These are phyloP conservation scores for Nitzschia palea DNA, from an alignment of 108 stramenopile genomes.

Conservation along the genomic window DNA sequence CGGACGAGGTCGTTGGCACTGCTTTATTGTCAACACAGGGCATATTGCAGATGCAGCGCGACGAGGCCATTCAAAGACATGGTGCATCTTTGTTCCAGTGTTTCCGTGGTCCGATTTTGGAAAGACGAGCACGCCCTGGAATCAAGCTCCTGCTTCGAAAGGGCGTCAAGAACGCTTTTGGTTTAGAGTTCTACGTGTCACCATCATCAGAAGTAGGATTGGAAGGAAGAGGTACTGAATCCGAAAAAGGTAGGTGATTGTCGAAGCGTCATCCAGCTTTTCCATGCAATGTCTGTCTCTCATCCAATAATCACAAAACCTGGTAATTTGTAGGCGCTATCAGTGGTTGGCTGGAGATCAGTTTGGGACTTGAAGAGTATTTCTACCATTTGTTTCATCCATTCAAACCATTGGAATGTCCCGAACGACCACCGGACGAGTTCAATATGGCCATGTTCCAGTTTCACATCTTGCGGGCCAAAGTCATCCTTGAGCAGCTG, in stretches of 20 bases:
- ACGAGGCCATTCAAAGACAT: conserved; percentile 30
- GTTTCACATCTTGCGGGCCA: conserved; percentile 69
- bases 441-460: conserved; percentile 68
- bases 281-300: not conserved
- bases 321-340: conserved; percentile 26
- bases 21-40: conserved; percentile 67
- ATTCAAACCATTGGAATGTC: conserved; percentile 49
- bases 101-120: conserved; percentile 29
- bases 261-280: too few relatives aligned
- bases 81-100: conserved; percentile 44
- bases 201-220: not conserved
- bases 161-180: conserved; percentile 65
- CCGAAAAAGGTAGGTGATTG: not conserved
- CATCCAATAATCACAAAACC: not conserved
- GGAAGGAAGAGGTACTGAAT: conserved; percentile 33
- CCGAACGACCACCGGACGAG: conserved; percentile 55
- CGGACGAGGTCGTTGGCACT: conserved; percentile 67
- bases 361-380: conserved; percentile 65
- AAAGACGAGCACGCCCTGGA: conserved; percentile 10
- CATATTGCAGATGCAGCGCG: conserved; percentile 77
- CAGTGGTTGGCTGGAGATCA: conserved; percentile 74
- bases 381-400: conserved; percentile 46
- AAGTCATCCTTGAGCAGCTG: conserved; percentile 54
- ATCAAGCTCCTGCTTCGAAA: conserved; percentile 56
- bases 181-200: conserved; percentile 48